phyloP scores from a whole-genome alignment of 148 eudicot genomes.

The Nepenthes mirabilis region DNA sequence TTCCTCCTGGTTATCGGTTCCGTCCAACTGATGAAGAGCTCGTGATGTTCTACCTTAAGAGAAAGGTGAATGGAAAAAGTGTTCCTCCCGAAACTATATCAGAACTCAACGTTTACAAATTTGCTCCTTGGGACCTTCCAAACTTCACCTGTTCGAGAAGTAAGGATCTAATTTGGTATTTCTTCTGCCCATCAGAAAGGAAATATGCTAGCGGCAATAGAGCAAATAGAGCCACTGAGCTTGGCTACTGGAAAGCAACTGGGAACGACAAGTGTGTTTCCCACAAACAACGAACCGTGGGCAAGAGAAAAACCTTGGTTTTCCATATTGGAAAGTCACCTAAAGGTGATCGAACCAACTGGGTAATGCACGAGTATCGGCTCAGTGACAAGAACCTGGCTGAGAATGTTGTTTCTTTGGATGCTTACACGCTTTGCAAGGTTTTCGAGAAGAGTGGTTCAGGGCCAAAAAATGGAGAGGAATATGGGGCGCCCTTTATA shows the following conservation, averaged over 20 bases:
- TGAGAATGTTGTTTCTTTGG: neutral
- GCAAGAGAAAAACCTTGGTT: constrained; percentile 5
- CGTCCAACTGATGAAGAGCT: constrained; percentile 9
- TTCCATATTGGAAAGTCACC: constrained; percentile 1
- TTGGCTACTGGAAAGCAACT: constrained; percentile 8
- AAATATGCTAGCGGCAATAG: constrained; percentile 2
- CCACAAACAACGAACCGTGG: neutral
- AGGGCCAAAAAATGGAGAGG: neutral
- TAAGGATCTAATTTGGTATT: constrained; percentile 2
- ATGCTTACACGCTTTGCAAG: neutral
- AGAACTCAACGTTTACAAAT: constrained; percentile 7
- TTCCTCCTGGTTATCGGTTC: constrained; percentile 6
- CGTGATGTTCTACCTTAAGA: constrained; percentile 4
- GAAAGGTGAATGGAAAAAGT: constrained; percentile 2
- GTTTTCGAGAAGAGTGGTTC: neutral
- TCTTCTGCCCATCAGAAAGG: constrained; percentile 7
- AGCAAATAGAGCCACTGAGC: neutral
- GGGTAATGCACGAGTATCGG: constrained; percentile 8
- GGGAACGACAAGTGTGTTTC: constrained; percentile 5
- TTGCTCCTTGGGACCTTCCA: constrained; percentile 8
- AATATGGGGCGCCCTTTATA: neutral
- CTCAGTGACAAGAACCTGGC: neutral
- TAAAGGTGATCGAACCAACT: constrained; percentile 2
- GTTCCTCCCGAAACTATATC: neutral
- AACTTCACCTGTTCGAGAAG: neutral